Conservation (phyloP, 1,284 basidiomycete species). For the Inonotus hispidus region DNA sequence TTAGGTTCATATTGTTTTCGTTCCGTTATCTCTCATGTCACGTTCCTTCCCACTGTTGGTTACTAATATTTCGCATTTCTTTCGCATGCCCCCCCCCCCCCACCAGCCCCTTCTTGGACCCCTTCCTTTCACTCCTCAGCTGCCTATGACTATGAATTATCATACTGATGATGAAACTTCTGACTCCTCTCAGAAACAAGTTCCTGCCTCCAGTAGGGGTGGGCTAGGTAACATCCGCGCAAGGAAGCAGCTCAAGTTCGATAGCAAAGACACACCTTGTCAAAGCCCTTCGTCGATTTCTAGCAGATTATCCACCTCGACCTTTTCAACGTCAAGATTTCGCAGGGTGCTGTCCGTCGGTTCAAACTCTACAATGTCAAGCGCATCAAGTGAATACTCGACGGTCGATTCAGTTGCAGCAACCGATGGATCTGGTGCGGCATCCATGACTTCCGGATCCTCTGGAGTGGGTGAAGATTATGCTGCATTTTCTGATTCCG, state of each 20-base stretch:
- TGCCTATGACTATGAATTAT: neutral
- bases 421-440: neutral
- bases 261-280: neutral
- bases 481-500: neutral
- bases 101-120: neutral
- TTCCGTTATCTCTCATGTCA: neutral
- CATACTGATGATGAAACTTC: neutral
- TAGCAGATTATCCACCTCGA: neutral
- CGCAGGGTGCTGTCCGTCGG: neutral
- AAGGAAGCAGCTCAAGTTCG: neutral
- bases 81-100: neutral
- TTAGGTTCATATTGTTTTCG: neutral
- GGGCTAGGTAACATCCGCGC: slow-evolving; percentile 11
- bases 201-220: slow-evolving; percentile 3
- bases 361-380: neutral
- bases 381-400: neutral
- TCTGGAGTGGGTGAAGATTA: neutral
- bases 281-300: neutral
- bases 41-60: too few relatives aligned
- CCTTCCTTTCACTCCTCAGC: neutral
- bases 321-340: neutral
- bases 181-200: neutral
- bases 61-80: neutral
- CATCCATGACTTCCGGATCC: neutral
- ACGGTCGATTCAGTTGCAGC: neutral